Evolutionary conservation across 441 rosid genomes (phyloP).

Genomic region (Geranium incanum): DNA sequence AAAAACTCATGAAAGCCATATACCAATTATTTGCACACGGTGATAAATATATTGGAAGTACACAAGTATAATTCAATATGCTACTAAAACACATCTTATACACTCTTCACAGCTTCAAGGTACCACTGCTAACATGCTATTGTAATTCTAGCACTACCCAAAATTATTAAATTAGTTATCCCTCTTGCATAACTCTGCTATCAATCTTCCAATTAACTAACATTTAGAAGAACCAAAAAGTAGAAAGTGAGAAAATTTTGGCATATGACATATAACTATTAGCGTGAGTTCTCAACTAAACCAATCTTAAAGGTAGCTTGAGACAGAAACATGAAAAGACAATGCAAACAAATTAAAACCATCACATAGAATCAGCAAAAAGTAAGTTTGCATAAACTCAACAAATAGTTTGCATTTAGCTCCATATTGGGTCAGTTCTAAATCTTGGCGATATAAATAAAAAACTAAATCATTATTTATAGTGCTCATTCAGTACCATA

Average conservation of each 20-base stretch:
- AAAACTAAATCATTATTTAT: neutral
- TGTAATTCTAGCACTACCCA: neutral
- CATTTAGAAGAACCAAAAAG: too few species aligned
- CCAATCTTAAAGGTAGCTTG: neutral
- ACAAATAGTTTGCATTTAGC: neutral
- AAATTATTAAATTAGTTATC: neutral
- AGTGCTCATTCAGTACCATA: neutral
- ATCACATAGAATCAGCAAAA: neutral
- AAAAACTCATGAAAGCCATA: neutral
- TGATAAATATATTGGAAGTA: neutral
- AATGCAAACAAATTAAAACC: neutral
- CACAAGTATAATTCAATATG: neutral
- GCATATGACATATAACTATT: neutral
- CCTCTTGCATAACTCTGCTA: neutral
- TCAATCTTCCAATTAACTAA: too few species aligned
- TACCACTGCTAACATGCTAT: neutral
- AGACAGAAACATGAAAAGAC: neutral
- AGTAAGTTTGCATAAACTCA: neutral
- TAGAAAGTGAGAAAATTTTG: too few species aligned
- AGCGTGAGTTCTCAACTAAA: neutral
- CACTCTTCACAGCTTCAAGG: neutral
- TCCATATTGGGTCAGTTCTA: neutral
- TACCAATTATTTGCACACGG: neutral
- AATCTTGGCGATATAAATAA: neutral
- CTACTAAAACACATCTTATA: neutral